Evolutionary conservation across 345 rosid genomes (phyloP), one percentile per base, ranked within the genome.

Genomic region (Aurinia saxatilis): DNA sequence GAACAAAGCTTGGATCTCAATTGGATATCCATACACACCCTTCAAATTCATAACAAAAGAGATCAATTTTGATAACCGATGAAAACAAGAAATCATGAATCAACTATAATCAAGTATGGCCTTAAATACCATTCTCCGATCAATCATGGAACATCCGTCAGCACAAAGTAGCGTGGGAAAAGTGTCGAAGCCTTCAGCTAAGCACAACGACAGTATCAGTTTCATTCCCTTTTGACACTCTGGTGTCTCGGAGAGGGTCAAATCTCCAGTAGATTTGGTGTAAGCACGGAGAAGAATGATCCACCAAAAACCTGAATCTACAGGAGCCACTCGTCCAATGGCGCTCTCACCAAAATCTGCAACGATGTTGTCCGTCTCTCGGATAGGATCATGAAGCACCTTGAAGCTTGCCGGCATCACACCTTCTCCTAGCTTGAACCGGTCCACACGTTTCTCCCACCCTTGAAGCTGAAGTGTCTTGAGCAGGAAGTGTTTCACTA

Each of bases 271-370:
- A 31, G 96, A 84, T 67, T 89, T 88, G 10, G 93, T 86, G 57
- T 88, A 88, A 8, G 95, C 96, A 23, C 96, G 95, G 46, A 89
- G 88, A 67, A 89, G 83, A 47, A 89, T 86, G 44, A 89, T 89
- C 95, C 96, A 89, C 96, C 96, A 89, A 72, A 89, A 89, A 38
- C 96, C 95, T 61, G 91, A 89, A 71, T 89, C 96, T 11, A 88
- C 91, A 9, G 96, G 93, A 30, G 96, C 96, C 58, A 88, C 96
- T 66, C 96, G 77, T 72, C 91, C 96, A 44, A 89, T 89, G 10
- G 96, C 96, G 37, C 87, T 82, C 78, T 86, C 96, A 38, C 93
- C 96, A 48, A 89, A 89, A 75, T 89, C 95, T n/a, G 96, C 96
- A 48, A 86, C 53, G 41, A 89, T 77, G 23, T 84, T 71, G 42